Conservation (phyloP, 2,329 filamentous ascomycete genomes). For the Xylariales sp. region DNA sequence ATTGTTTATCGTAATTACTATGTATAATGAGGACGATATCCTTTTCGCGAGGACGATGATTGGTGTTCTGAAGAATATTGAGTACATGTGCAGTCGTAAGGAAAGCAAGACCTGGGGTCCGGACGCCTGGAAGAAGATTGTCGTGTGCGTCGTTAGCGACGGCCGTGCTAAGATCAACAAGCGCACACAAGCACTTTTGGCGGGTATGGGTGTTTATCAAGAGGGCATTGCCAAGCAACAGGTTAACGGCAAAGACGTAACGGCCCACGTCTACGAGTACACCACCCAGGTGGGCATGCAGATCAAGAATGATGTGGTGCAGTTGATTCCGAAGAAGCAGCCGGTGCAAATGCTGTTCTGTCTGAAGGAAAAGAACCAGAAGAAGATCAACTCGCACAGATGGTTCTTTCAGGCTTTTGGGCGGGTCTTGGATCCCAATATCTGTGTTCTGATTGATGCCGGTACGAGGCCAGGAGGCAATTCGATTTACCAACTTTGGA, state of each 20-base stretch:
- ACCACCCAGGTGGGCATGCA: slow-evolving; percentile 87
- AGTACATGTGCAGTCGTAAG: slow-evolving; percentile 92
- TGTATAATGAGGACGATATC: slow-evolving; percentile 99
- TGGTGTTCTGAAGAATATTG: slow-evolving; percentile 97
- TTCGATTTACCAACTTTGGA: slow-evolving; percentile 98
- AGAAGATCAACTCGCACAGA: slow-evolving; percentile 99
- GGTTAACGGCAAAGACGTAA: slow-evolving; percentile 96
- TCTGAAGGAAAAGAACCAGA: slow-evolving; percentile 99
- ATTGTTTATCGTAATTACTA: slow-evolving; percentile 95
- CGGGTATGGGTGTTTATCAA: slow-evolving; percentile 95
- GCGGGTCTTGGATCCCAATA: slow-evolving; percentile 90
- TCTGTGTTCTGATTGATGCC: slow-evolving; percentile 95
- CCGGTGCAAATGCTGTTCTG: slow-evolving; percentile 98
- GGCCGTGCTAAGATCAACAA: slow-evolving; percentile 93
- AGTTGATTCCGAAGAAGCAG: slow-evolving; percentile 84
- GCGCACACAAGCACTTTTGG: slow-evolving; percentile 86
- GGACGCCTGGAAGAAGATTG: slow-evolving; percentile 98
- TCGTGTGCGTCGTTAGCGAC: slow-evolving; percentile 96
- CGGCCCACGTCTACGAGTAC: slow-evolving; percentile 97
- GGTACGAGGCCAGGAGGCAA: slow-evolving; percentile 94
- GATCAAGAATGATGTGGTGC: slow-evolving; percentile 90
- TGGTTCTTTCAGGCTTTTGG: slow-evolving; percentile 99
- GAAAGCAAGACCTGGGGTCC: slow-evolving; percentile 98
- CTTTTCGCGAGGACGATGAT: slow-evolving; percentile 98
- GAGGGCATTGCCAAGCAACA: slow-evolving; percentile 98